Conservation (phyloP, 1,284 basidiomycete genomes). For the Inonotus obliquus region DNA sequence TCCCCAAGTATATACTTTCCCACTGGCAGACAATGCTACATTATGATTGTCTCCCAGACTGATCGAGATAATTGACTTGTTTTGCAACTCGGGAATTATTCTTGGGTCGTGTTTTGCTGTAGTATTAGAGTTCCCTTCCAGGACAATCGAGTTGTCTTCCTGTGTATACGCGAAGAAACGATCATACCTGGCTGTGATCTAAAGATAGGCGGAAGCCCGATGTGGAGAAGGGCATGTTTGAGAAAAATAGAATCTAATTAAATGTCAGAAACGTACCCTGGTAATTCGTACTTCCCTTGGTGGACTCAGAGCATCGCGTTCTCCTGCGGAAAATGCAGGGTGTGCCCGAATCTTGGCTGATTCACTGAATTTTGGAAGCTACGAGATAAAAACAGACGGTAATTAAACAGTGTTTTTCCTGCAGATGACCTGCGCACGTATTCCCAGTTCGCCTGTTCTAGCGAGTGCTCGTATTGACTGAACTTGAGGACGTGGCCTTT, state of each 20-base stretch:
- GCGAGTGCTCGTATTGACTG: slow-evolving; percentile 36
- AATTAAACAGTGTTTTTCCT: slow-evolving; percentile 13
- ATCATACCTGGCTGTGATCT: slow-evolving; percentile 83
- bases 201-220: slow-evolving; percentile 26
- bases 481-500: slow-evolving; percentile 70
- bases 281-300: slow-evolving; percentile 56
- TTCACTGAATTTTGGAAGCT: slow-evolving; percentile 70
- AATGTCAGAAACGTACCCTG: slow-evolving; percentile 47
- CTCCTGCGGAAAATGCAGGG: slow-evolving; percentile 35
- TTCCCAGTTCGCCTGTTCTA: slow-evolving; percentile 53
- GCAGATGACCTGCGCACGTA: slow-evolving; percentile 52
- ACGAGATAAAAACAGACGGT: slow-evolving; percentile 25
- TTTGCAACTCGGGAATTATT: slow-evolving; percentile 67
- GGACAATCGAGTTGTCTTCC: slow-evolving; percentile 57
- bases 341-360: slow-evolving; percentile 43
- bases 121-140: slow-evolving; percentile 51
- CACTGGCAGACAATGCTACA: slow-evolving; percentile 74
- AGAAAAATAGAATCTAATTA: slow-evolving; percentile 6
- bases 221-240: slow-evolving; percentile 1
- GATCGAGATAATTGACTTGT: slow-evolving; percentile 74
- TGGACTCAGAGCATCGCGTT: slow-evolving; percentile 29
- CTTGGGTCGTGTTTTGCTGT: slow-evolving; percentile 42
- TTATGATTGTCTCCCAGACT: slow-evolving; percentile 88
- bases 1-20: slow-evolving; percentile 84
- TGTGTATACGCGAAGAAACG: slow-evolving; percentile 82